Evolutionary conservation across 2,329 filamentous ascomycete genomes (phyloP).

Genomic region (Gnomoniopsis sp.): DNA sequence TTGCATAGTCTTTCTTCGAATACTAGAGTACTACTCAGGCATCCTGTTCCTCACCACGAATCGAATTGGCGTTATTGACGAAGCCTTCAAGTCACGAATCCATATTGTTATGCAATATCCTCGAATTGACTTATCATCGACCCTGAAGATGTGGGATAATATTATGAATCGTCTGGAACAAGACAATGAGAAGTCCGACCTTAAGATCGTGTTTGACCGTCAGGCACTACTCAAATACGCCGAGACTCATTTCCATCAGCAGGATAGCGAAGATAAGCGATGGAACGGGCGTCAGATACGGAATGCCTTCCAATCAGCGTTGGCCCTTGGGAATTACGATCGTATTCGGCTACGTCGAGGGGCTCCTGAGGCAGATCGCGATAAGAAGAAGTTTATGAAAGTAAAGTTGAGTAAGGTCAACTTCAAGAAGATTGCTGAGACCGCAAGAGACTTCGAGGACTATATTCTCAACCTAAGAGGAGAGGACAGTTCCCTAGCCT

Average conservation of each 20-base stretch:
- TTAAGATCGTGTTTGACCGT: constrained; percentile 19
- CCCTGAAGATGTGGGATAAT: constrained; percentile 19
- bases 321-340: constrained; percentile 18
- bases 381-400: neutral
- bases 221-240: constrained; percentile 18
- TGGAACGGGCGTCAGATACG: constrained; percentile 22
- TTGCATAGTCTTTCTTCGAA: constrained; percentile 18
- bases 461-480: neutral
- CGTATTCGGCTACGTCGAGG: neutral
- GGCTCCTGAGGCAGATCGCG: neutral
- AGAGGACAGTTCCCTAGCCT: neutral
- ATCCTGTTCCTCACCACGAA: constrained; percentile 24
- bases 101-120: constrained; percentile 17
- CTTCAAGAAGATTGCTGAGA: neutral
- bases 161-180: constrained; percentile 15
- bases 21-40: constrained; percentile 22
- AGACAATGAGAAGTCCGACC: constrained; percentile 15
- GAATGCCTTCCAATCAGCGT: constrained; percentile 10
- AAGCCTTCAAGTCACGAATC: constrained; percentile 21
- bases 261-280: constrained; percentile 1
- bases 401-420: neutral
- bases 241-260: constrained; percentile 15
- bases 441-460: neutral
- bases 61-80: constrained; percentile 20
- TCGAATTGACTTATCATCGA: constrained; percentile 10